Conservation (phyloP, 2,329 filamentous ascomycete species). For the Diplodia scrobiculata region DNA sequence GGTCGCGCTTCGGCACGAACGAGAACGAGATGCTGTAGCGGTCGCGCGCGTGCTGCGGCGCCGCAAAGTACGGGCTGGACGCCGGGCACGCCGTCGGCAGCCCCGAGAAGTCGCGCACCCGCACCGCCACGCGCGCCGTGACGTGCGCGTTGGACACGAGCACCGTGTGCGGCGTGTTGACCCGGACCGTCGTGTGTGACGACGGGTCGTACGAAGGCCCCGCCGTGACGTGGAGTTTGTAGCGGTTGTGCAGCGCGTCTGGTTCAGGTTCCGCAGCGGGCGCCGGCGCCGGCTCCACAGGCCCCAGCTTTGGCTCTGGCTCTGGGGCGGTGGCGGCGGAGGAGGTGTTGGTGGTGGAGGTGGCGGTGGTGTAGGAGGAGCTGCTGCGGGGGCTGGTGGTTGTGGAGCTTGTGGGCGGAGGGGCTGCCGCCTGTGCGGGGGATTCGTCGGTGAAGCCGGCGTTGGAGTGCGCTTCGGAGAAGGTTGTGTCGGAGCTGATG, state of each 20-base stretch:
- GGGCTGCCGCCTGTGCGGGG: background rate
- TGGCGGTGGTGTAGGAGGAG: background rate
- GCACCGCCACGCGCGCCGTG: slow-evolving; percentile 40
- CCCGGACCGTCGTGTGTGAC: slow-evolving; percentile 39
- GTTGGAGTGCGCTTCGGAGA: slow-evolving; percentile 22
- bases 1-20: slow-evolving; percentile 42
- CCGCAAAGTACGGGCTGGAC: slow-evolving; percentile 39
- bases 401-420: background rate
- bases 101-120: slow-evolving; percentile 39
- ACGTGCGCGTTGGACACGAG: slow-evolving; percentile 38
- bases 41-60: slow-evolving; percentile 40
- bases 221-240: slow-evolving; percentile 44
- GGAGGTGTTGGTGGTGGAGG: background rate
- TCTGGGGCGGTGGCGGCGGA: background rate
- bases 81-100: slow-evolving; percentile 39
- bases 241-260: slow-evolving; percentile 34
- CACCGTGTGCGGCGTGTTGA: slow-evolving; percentile 38
- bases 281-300: no score
- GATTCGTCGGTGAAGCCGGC: slow-evolving; percentile 1
- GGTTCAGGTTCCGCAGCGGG: background rate
- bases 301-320: background rate
- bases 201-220: slow-evolving; percentile 41
- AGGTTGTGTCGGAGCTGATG: background rate
- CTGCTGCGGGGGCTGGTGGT: background rate
- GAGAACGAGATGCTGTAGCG: slow-evolving; percentile 44